A percentile compares a stretch with the other conserved stretches of the same genome.
phyloP scores from a whole-genome alignment of 2,329 filamentous ascomycete species.

The Thelonectria blattea region DNA sequence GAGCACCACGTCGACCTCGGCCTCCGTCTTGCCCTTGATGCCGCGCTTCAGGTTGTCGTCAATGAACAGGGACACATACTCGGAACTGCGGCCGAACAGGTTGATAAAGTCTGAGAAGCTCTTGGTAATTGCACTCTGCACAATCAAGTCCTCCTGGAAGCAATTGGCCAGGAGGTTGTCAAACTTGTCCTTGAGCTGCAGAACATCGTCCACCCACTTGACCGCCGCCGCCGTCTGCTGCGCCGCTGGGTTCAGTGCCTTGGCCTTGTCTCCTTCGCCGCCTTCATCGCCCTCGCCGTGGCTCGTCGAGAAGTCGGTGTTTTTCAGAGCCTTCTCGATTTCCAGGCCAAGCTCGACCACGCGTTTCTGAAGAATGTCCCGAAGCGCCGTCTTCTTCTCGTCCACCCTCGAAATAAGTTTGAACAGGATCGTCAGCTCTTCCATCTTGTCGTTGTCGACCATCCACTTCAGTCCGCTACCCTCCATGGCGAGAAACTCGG shows the following conservation, averaged over 20 bases:
- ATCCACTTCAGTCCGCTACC: constrained; percentile 84
- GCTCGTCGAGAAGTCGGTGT: constrained; percentile 58
- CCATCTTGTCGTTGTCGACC: constrained; percentile 85
- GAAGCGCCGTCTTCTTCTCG: constrained; percentile 71
- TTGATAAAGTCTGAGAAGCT: constrained; percentile 96
- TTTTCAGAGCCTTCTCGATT: constrained; percentile 73
- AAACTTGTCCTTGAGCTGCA: constrained; percentile 87
- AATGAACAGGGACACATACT: constrained; percentile 95
- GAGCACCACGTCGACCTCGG: constrained; percentile 80
- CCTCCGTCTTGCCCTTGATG: constrained; percentile 89
- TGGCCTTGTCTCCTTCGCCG: constrained; percentile 48
- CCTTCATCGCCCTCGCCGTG: constrained; percentile 54
- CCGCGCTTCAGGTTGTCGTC: constrained; percentile 96
- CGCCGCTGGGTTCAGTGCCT: constrained; percentile 59
- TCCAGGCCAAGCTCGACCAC: constrained; percentile 82
- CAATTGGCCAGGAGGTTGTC: constrained; percentile 77
- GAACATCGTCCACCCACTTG: constrained; percentile 92
- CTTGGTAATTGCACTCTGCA: constrained; percentile 83
- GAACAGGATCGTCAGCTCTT: constrained; percentile 83
- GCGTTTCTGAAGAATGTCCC: constrained; percentile 72
- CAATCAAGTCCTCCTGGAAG: constrained; percentile 74
- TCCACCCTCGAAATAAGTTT: constrained; percentile 81
- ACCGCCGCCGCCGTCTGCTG: constrained; percentile 87
- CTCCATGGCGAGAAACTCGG: constrained; percentile 84
- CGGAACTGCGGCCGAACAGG: constrained; percentile 80